These are phyloP conservation scores for Lactifluus rugatus DNA, from an alignment of 768 basidiomycete genomes.

Conservation along the genomic window DNA sequence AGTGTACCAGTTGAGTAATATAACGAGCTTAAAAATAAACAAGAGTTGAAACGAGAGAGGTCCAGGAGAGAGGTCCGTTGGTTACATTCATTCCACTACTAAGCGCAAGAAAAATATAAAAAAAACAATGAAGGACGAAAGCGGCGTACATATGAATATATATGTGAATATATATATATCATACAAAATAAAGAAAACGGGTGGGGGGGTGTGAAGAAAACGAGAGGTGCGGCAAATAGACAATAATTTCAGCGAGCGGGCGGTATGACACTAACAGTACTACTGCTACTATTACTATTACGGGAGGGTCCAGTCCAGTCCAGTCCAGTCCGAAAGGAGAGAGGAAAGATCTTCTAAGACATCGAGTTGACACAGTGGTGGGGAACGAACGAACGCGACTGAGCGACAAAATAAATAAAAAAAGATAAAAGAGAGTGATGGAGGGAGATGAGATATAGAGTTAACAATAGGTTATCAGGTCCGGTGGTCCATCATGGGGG, in stretches of 20 bases:
- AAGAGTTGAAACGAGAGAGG: background rate
- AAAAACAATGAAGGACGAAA: background rate
- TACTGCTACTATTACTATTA: background rate
- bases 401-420: background rate
- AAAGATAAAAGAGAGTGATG: background rate
- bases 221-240: background rate
- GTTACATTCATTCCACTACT: background rate
- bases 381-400: background rate
- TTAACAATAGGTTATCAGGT: background rate
- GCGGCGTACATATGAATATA: conserved; percentile 10
- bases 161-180: background rate
- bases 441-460: background rate
- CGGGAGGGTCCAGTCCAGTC: background rate
- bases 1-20: background rate
- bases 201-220: background rate
- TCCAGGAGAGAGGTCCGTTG: no score
- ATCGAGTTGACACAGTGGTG: background rate
- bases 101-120: conserved; percentile 3
- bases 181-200: background rate
- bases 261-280: background rate
- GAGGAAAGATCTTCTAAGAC: background rate
- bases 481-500: background rate
- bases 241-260: background rate
- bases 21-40: background rate
- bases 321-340: background rate